These are phyloP conservation scores for Willaertia magna DNA, from an alignment of 208 protist species.

Conservation along the genomic window DNA sequence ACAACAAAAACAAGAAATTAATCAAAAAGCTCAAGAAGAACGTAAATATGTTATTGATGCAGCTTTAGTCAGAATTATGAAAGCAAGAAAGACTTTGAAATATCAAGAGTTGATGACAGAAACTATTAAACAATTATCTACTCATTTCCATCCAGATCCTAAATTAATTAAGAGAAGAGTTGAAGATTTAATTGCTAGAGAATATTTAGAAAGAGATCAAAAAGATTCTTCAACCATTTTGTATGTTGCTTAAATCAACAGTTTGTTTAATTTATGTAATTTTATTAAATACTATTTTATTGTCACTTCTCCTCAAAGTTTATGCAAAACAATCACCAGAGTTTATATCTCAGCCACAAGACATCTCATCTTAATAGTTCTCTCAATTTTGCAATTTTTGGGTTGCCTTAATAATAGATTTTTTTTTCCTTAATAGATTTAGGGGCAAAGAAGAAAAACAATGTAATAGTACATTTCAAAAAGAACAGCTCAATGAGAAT, in stretches of 20 bases:
- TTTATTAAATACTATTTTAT: too few relatives aligned
- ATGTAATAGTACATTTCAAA: too few relatives aligned
- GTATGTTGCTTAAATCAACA: conserved; percentile 7
- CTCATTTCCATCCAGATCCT: conserved; percentile 10
- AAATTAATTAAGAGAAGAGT: conserved; percentile 17
- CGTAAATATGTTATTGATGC: conserved; percentile 60
- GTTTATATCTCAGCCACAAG: too few relatives aligned
- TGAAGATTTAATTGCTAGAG: conserved; percentile 21
- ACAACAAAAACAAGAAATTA: neutral
- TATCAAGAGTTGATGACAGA: conserved; percentile 14
- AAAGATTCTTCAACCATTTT: neutral
- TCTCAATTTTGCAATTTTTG: too few relatives aligned
- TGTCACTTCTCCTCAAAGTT: too few relatives aligned
- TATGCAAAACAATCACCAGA: too few relatives aligned
- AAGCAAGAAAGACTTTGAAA: conserved; percentile 33
- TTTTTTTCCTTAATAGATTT: too few relatives aligned
- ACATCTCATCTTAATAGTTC: too few relatives aligned
- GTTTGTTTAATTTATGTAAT: too few relatives aligned
- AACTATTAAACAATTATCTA: neutral
- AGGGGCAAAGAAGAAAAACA: too few relatives aligned
- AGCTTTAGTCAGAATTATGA: conserved; percentile 67
- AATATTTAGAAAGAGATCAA: conserved; percentile 14
- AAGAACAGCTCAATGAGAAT: too few relatives aligned
- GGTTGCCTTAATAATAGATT: too few relatives aligned
- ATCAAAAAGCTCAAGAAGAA: conserved; percentile 49